phyloP scores from a whole-genome alignment of 495 filamentous ascomycete species.

The Daldinia caldariorum region DNA sequence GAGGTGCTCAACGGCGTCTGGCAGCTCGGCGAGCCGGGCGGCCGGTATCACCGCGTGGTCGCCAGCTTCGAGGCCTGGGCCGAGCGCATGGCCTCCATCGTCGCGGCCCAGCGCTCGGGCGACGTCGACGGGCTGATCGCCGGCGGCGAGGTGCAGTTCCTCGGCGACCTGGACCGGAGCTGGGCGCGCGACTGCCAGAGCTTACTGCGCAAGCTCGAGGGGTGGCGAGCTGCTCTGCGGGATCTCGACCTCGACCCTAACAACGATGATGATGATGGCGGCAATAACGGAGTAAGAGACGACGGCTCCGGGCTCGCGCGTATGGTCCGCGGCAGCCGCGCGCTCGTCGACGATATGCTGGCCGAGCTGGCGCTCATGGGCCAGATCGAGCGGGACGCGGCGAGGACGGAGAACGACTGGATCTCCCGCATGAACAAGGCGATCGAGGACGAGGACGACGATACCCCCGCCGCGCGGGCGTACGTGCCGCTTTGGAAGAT shows the following conservation, averaged over 20 bases:
- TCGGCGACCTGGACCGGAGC: constrained; percentile 52
- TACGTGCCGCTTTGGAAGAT: constrained; percentile 47
- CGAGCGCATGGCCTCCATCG: constrained; percentile 51
- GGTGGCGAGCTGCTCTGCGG: constrained; percentile 52
- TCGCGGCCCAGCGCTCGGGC: constrained; percentile 47
- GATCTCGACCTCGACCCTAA: constrained; percentile 47
- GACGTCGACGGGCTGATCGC: constrained; percentile 41
- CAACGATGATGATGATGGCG: not conserved
- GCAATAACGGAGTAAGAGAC: too few relatives aligned
- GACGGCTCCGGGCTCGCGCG: constrained; percentile 49
- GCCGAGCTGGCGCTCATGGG: constrained; percentile 60
- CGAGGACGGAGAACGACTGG: constrained; percentile 58
- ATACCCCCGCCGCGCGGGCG: constrained; percentile 30
- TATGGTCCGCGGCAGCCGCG: constrained; percentile 52
- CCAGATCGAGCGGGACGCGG: constrained; percentile 57
- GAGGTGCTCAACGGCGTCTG: constrained; percentile 61
- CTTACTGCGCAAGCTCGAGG: constrained; percentile 54
- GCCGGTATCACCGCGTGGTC: constrained; percentile 60
- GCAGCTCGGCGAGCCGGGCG: constrained; percentile 58
- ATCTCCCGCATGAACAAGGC: constrained; percentile 56
- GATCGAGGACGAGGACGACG: constrained; percentile 45
- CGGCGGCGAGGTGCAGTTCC: constrained; percentile 48
- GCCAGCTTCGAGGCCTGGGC: constrained; percentile 64
- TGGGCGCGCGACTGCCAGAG: constrained; percentile 58
- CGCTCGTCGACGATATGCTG: constrained; percentile 59